These are phyloP conservation scores for Ilyonectria sp. DNA, from an alignment of 2,329 filamentous ascomycete genomes.

Conservation along the genomic window DNA sequence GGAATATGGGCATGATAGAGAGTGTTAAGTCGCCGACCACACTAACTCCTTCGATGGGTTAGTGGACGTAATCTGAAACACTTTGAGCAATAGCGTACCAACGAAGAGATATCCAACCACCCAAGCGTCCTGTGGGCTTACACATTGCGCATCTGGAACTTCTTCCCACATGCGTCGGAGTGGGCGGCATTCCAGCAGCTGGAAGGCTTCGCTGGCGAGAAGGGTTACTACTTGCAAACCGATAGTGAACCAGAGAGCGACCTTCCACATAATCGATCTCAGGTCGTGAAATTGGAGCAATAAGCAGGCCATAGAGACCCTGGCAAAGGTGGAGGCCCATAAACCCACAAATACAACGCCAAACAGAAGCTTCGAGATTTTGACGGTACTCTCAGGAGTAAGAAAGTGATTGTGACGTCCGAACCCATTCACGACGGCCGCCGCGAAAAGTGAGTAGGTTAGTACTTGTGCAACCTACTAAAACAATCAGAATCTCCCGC, in stretches of 20 bases:
- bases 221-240: not conserved
- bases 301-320: conserved; percentile 1
- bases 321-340: conserved; percentile 4
- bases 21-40: conserved; percentile 15
- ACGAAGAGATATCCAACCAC: conserved; percentile 10
- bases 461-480: not conserved
- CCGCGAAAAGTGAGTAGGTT: not conserved
- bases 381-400: not conserved
- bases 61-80: not conserved
- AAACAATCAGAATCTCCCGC: not conserved
- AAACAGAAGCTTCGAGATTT: conserved; percentile 9
- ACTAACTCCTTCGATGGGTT: conserved; percentile 1
- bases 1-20: conserved; percentile 13
- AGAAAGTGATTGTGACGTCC: conserved; percentile 6
- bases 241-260: not conserved
- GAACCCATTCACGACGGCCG: not conserved
- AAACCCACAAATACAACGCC: not conserved
- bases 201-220: conserved; percentile 2
- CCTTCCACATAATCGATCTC: not conserved
- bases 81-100: not conserved
- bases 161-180: not conserved
- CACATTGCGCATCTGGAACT: not conserved
- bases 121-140: not conserved
- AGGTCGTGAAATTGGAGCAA: not conserved
- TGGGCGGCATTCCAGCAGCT: conserved; percentile 2